phyloP scores from a whole-genome alignment of 192 early-diverging fungal species.

The Gonapodya sp. region DNA sequence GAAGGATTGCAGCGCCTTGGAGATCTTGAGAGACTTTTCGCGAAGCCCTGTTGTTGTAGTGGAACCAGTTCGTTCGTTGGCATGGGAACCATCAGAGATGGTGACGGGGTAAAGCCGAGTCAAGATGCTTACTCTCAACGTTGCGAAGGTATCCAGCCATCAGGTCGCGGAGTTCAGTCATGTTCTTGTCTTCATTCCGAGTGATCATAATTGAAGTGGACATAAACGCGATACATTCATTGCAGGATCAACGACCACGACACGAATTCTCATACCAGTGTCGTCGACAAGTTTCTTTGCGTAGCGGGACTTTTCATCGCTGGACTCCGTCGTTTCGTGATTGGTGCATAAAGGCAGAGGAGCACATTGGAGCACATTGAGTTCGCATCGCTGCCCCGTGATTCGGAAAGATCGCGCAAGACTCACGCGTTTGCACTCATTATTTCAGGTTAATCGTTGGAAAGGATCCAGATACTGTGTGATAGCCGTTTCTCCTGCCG shows the following conservation, averaged over 20 bases:
- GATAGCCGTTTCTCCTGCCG: neutral
- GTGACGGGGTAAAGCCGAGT: neutral
- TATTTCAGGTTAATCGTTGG: too few relatives aligned
- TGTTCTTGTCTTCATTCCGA: neutral
- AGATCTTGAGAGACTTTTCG: neutral
- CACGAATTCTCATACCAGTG: neutral
- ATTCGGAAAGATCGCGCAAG: neutral
- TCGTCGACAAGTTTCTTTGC: neutral
- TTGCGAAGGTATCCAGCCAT: slow-evolving; percentile 1
- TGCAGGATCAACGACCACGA: neutral
- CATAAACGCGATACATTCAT: neutral
- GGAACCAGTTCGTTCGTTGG: too few relatives aligned
- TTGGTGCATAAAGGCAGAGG: neutral
- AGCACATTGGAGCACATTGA: neutral
- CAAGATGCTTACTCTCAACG: neutral
- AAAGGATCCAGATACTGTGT: too few relatives aligned
- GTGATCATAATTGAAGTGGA: neutral
- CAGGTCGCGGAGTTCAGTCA: neutral
- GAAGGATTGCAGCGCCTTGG: neutral
- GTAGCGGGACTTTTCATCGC: neutral
- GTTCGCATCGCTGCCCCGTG: neutral
- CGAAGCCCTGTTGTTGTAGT: neutral
- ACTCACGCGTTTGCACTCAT: neutral
- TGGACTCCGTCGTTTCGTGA: neutral
- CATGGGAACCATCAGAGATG: too few relatives aligned